Conservation (phyloP, 1,139 yeast species). For the Protomyces macrosporus region DNA sequence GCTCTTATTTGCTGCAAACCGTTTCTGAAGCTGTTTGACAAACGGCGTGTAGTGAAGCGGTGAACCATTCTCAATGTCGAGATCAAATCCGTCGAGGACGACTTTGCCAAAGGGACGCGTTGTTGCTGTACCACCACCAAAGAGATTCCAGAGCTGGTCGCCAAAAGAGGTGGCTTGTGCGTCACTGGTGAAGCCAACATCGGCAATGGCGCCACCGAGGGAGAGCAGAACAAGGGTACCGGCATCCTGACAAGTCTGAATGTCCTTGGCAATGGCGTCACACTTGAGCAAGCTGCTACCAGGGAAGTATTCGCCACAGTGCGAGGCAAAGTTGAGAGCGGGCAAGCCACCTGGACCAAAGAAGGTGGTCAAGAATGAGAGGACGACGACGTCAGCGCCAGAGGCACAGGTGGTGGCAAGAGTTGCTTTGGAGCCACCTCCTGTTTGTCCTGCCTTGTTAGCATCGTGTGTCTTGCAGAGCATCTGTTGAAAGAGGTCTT, state of each 20-base stretch:
- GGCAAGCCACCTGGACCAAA: conserved; percentile 46
- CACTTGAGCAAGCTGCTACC: conserved; percentile 39
- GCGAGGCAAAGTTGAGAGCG: conserved; percentile 62
- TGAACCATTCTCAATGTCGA: conserved; percentile 58
- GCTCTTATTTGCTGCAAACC: conserved; percentile 46
- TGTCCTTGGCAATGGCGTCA: conserved; percentile 49
- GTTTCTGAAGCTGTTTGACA: conserved; percentile 50
- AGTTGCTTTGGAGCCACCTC: not conserved
- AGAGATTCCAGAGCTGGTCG: conserved; percentile 69
- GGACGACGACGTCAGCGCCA: conserved; percentile 45
- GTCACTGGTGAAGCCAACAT: conserved; percentile 65
- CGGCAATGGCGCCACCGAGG: conserved; percentile 80
- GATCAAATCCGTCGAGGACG: conserved; percentile 66
- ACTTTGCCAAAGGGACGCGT: conserved; percentile 72
- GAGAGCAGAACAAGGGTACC: conserved; percentile 79
- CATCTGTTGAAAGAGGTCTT: not conserved
- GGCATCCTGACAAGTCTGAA: conserved; percentile 66
- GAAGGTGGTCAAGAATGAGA: conserved; percentile 64
- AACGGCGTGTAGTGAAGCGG: conserved; percentile 52
- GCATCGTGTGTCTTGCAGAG: not conserved
- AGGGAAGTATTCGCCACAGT: conserved; percentile 39
- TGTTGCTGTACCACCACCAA: conserved; percentile 61
- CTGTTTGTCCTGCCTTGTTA: not conserved
- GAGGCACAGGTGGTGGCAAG: not conserved
- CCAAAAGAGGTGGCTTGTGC: conserved; percentile 65